These are phyloP conservation scores for Glonium stellatum DNA, from an alignment of 495 filamentous ascomycete species.

Conservation along the genomic window DNA sequence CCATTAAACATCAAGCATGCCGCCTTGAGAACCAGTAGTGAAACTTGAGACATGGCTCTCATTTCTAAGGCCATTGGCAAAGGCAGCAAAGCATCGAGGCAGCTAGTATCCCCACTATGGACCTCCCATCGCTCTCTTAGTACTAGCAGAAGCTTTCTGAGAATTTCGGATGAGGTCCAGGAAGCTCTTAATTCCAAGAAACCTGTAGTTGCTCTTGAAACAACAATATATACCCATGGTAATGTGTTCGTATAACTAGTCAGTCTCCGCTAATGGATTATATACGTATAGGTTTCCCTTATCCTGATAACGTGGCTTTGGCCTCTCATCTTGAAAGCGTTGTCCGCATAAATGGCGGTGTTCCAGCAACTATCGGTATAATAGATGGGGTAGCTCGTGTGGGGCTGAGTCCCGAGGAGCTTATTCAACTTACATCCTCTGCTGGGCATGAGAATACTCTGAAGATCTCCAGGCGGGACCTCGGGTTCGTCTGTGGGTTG, in stretches of 20 bases:
- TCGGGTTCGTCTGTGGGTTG: constrained; percentile 72
- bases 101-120: neutral
- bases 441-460: constrained; percentile 55
- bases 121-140: constrained; percentile 11
- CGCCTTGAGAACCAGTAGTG: neutral
- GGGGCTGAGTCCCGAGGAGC: constrained; percentile 61
- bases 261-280: neutral
- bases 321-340: constrained; percentile 63
- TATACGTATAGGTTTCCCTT: constrained; percentile 63
- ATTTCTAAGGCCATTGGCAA: constrained; percentile 6
- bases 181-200: constrained; percentile 62
- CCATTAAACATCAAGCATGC: neutral
- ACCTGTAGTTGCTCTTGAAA: constrained; percentile 87
- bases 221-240: constrained; percentile 83
- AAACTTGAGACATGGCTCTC: neutral
- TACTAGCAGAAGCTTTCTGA: constrained; percentile 51
- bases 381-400: constrained; percentile 74
- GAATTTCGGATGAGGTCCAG: constrained; percentile 73
- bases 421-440: constrained; percentile 61
- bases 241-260: constrained; percentile 8
- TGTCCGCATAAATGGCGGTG: constrained; percentile 70
- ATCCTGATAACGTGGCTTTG: constrained; percentile 69
- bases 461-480: constrained; percentile 81
- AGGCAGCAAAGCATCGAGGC: neutral
- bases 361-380: constrained; percentile 89